phyloP scores from a whole-genome alignment of 2,329 filamentous ascomycete genomes.

The Knufia petricola region DNA sequence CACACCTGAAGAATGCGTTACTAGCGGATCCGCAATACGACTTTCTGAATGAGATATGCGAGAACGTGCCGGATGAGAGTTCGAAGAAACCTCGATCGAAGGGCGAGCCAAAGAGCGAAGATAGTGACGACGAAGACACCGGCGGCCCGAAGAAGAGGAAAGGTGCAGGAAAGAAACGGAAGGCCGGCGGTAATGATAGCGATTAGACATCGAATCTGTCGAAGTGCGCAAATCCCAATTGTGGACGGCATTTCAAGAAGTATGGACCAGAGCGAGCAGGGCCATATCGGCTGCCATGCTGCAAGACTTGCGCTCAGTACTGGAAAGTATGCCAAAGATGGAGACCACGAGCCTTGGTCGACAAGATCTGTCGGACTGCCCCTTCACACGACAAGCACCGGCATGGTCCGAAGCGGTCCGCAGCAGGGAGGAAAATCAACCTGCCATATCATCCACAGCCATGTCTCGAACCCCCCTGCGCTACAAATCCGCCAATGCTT shows the following conservation, averaged over 20 bases:
- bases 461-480: not conserved
- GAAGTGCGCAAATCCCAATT: not conserved
- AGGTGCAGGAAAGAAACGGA: constrained; percentile 13
- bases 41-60: constrained; percentile 82
- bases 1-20: constrained; percentile 86
- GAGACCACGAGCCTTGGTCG: too few species aligned
- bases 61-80: constrained; percentile 59
- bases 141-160: constrained; percentile 6
- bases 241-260: not conserved
- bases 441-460: not conserved
- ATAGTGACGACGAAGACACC: constrained; percentile 17
- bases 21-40: constrained; percentile 86
- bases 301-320: too few species aligned
- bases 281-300: too few species aligned
- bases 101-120: constrained; percentile 20
- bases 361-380: too few species aligned
- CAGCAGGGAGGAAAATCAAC: too few species aligned
- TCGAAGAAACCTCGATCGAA: constrained; percentile 20
- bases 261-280: too few species aligned
- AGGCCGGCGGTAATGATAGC: constrained; percentile 19
- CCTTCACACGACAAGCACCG: too few species aligned
- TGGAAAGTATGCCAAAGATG: too few species aligned
- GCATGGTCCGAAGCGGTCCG: too few species aligned
- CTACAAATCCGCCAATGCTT: not conserved
- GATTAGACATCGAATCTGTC: constrained; percentile 4